Evolutionary conservation across 1,139 yeast species (phyloP), one percentile per base, ranked within the genome.

Genomic region (Pneumocystis canis): DNA sequence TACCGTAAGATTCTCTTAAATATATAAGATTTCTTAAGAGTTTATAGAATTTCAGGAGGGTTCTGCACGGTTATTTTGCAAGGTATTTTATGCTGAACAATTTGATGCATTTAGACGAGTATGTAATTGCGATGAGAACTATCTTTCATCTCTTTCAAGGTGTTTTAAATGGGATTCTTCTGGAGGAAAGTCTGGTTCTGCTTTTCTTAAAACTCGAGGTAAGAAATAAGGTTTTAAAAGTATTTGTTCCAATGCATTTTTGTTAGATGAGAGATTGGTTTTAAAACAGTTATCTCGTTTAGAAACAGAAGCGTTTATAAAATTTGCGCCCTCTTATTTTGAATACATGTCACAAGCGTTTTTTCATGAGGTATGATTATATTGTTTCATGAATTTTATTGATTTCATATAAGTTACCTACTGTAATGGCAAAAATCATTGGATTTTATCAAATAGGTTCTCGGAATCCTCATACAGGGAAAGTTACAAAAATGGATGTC

Each of bases 141-240:
- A 85, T 68, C 82, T 92, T 57, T 96, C 89, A 72, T 89, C 97
- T 73, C 79, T 94, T 63, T 85, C 97, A 16, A 76, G 98, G 66
- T 92, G 99, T 74, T 82, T 89, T 39, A 88, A 89, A 72, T 94
- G 97, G 97, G 92, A 92, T 70, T 86, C 95, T 0, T 82, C 85
- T 59, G 99, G 99, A 53, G 99, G 99, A 58, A 92, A 92, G 72
- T 87, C 96, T 73, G 97, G 97, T 0, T 87, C 96, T 1, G 89
- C 89, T 25, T 94, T 94, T 73, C 77, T 94, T 73, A 94, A 92
- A 71, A 94, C 98, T 30, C 28, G 41, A 35, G 59, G 59, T 11
- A 25, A 14, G 54, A 25, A 25, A 5, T 20, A 25, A 5, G 31
- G 2, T 5, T 39, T 41, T 33, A 0, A 11, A 59, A 39, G 5